Percentiles rank a stretch among this genome's conserved stretches.
phyloP scores from a whole-genome alignment of 306 rosid species.

The Astragalus glycyphyllos region DNA sequence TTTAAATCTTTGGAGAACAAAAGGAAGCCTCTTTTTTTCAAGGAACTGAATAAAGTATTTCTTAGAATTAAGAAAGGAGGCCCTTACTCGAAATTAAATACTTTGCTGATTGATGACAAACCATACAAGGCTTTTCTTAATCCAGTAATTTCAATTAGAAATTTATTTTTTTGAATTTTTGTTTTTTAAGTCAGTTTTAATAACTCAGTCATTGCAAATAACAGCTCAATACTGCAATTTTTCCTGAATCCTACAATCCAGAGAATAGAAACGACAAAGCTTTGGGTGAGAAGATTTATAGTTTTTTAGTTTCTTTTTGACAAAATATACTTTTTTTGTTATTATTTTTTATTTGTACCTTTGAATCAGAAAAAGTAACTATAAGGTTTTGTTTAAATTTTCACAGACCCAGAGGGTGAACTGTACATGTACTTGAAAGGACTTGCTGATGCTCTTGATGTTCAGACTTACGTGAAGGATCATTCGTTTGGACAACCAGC shows the following conservation, averaged over 20 bases:
- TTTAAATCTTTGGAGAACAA: neutral
- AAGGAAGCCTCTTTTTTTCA: neutral
- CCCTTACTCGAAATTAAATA: slow-evolving; percentile 29
- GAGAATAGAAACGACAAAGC: slow-evolving; percentile 11
- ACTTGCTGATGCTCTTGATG: slow-evolving; percentile 38
- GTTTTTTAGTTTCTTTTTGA: neutral
- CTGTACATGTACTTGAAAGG: slow-evolving; percentile 29
- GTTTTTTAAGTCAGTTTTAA: neutral
- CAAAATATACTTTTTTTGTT: neutral
- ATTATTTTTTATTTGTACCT: neutral
- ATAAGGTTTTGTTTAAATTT: too few species aligned
- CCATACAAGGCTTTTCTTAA: slow-evolving; percentile 41
- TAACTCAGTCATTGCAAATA: neutral
- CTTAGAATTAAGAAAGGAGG: neutral
- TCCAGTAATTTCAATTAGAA: neutral
- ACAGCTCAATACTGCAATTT: slow-evolving; percentile 32
- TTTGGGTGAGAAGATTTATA: slow-evolving; percentile 23
- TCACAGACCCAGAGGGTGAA: slow-evolving; percentile 36
- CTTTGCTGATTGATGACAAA: slow-evolving; percentile 37
- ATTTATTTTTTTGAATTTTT: neutral
- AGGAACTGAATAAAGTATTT: slow-evolving; percentile 26
- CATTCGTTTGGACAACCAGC: slow-evolving; percentile 42
- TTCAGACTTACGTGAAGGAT: slow-evolving; percentile 40
- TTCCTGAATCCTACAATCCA: neutral
- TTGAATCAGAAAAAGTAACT: neutral